These are phyloP conservation scores for Populus hybrid DNA, from an alignment of 441 rosid genomes.

Conservation along the genomic window DNA sequence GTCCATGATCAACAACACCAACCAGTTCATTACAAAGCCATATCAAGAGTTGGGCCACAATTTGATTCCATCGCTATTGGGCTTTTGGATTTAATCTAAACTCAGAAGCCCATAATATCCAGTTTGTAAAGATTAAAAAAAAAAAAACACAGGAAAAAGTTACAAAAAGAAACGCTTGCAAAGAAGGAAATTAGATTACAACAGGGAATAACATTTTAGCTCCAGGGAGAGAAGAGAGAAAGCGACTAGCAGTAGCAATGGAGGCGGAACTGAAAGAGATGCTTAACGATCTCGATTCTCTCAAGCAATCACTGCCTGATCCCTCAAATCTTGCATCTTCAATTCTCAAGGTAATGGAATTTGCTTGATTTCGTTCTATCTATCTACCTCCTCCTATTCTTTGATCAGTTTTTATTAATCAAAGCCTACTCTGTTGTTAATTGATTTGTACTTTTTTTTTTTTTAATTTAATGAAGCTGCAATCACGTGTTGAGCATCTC, in stretches of 20 bases:
- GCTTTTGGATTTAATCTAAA: too few relatives aligned
- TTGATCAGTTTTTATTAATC: not conserved
- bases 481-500: slow-evolving; percentile 53
- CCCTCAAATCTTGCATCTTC: slow-evolving; percentile 38
- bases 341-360: slow-evolving; percentile 47
- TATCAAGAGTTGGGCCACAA: too few relatives aligned
- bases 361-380: not conserved
- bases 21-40: too few relatives aligned
- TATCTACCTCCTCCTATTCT: not conserved
- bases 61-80: too few relatives aligned
- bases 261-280: slow-evolving; percentile 68
- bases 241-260: slow-evolving; percentile 35
- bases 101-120: not conserved
- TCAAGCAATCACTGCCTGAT: slow-evolving; percentile 55
- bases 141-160: not conserved
- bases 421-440: too few relatives aligned
- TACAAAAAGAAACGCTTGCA: not conserved
- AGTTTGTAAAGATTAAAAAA: not conserved
- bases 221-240: not conserved
- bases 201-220: not conserved
- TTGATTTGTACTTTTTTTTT: not conserved
- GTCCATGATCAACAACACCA: too few relatives aligned
- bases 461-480: slow-evolving; percentile 43
- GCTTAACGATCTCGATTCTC: slow-evolving; percentile 53
- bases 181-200: not conserved